Conservation (phyloP, 495 filamentous ascomycete genomes). For the Podospora didyma region DNA sequence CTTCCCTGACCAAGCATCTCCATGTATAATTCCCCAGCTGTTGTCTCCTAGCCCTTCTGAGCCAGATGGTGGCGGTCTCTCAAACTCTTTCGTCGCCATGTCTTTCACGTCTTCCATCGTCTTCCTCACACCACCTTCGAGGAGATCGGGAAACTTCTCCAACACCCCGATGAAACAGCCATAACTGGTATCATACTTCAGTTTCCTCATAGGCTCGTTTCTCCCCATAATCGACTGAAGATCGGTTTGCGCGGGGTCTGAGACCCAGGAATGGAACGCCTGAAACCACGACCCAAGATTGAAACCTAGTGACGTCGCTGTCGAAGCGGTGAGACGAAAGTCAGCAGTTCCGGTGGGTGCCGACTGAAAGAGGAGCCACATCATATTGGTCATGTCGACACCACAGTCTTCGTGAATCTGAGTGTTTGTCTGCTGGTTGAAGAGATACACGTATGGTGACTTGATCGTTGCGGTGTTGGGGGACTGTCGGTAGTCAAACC, state of each 20-base stretch:
- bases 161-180: slow-evolving; percentile 44
- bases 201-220: slow-evolving; percentile 38
- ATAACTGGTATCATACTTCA: slow-evolving; percentile 48
- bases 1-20: slow-evolving; percentile 58
- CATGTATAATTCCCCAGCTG: slow-evolving; percentile 44
- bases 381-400: slow-evolving; percentile 40
- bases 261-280: slow-evolving; percentile 44
- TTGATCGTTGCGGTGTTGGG: slow-evolving; percentile 20
- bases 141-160: slow-evolving; percentile 30
- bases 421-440: slow-evolving; percentile 35
- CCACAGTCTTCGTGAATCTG: slow-evolving; percentile 47
- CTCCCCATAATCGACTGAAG: slow-evolving; percentile 25
- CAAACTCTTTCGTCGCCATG: slow-evolving; percentile 30
- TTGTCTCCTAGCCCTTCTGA: not conserved
- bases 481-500: not conserved
- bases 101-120: slow-evolving; percentile 14
- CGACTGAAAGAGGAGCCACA: slow-evolving; percentile 26
- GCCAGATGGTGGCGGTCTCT: not conserved
- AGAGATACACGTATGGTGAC: slow-evolving; percentile 40
- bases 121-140: slow-evolving; percentile 13
- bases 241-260: slow-evolving; percentile 24
- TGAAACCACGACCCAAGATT: slow-evolving; percentile 42
- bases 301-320: slow-evolving; percentile 29
- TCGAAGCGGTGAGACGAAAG: not conserved
- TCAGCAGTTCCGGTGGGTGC: not conserved